Evolutionary conservation across 2,329 filamentous ascomycete genomes (phyloP), one percentile per base, ranked within the genome.

Genomic region (Colletotrichum paranaense): DNA sequence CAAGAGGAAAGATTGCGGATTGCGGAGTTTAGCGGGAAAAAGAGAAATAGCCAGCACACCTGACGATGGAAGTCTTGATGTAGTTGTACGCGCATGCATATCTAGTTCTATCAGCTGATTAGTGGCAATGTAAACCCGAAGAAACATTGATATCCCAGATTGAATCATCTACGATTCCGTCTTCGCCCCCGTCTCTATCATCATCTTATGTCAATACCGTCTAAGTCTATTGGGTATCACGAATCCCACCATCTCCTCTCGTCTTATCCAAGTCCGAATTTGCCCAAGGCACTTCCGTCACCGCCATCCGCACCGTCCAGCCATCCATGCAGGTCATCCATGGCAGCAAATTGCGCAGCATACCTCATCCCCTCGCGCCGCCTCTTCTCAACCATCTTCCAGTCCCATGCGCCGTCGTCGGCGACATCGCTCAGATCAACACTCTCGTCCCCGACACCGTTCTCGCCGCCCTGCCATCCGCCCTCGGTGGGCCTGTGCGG

Each of bases 401-500:
- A 92, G 75, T 90, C 87, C 89, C 89, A 91, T 62, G 83, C 83
- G 4, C 78, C 82, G 2, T 82, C 80, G 5, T 77, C 75, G 28
- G 80, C 76, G 14, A 83, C 77, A 7, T 82, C 81, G 6, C 80
- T 80, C 12, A 84, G 68, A 16, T 86, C 83, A 7, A 78, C 81
- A 11, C 82, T 79, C 35, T 82, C 79, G 53, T 82, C 80, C 30
- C 84, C 84, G 35, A 85, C 79, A 58, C 85, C 85, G 55, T 82
- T 80, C 35, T 84, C 84, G 19, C 86, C 86, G 65, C 83, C 79
- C 7, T 84, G 83, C 91, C 91, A 92, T 26, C 92, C 92, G 12
- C 89, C 91, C 19, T 49, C 42, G 8, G 42, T 49, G 0, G 95
- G 94, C 60, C 92, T 88, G 70, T 88, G 84, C 0, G 97, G 97